A percentile compares a stretch with the other conserved stretches of the same genome.
Conservation (phyloP, 495 filamentous ascomycete species). For the Aspergillus sclerotiicarbonarius region DNA sequence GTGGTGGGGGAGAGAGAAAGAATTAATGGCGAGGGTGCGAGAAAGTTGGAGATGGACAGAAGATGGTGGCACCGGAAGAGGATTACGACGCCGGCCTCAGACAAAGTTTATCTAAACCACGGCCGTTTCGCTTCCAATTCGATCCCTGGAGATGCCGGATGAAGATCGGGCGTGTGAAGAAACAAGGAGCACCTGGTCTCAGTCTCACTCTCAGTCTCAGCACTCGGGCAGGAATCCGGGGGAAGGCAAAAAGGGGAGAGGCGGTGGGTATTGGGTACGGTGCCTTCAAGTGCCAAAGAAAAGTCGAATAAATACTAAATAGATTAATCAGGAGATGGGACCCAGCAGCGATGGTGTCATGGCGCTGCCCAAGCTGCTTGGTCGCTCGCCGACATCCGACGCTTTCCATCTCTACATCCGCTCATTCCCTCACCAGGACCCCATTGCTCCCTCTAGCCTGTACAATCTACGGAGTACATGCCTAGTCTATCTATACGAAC, state of each 20-base stretch:
- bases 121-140: background rate
- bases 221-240: background rate
- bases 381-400: too few relatives aligned
- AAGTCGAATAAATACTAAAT: too few relatives aligned
- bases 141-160: background rate
- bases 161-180: background rate
- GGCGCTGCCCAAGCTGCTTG: background rate
- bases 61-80: slow-evolving; percentile 14
- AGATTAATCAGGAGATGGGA: slow-evolving; percentile 1
- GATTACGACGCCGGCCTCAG: slow-evolving; percentile 12
- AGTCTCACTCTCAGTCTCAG: background rate
- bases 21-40: background rate
- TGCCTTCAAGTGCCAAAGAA: too few relatives aligned
- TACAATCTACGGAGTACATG: too few relatives aligned
- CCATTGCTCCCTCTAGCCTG: background rate
- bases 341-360: background rate
- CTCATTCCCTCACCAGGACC: too few relatives aligned
- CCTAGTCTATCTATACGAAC: background rate
- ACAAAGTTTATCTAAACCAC: background rate
- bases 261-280: background rate
- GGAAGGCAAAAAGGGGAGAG: background rate
- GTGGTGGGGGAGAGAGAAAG: slow-evolving; percentile 11
- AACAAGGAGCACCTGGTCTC: background rate
- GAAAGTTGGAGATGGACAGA: slow-evolving; percentile 4
- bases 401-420: background rate